phyloP scores from a whole-genome alignment of 1,284 basidiomycete genomes.

The Pseudozyma tsukubaensis region DNA sequence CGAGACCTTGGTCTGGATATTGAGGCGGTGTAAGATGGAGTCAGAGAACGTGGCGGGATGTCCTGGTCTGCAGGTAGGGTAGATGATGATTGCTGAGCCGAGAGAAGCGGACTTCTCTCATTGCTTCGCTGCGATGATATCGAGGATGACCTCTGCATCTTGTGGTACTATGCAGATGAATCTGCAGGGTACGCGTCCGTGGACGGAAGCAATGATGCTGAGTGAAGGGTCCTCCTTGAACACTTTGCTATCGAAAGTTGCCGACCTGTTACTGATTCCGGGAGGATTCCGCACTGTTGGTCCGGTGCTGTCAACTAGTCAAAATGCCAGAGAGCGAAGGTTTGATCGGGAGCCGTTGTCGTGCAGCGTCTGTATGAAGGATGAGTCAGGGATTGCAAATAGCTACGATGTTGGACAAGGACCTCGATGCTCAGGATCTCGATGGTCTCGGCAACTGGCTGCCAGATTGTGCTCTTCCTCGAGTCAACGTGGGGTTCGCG shows the following conservation, averaged over 20 bases:
- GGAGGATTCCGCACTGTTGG: too few species aligned
- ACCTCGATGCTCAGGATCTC: neutral
- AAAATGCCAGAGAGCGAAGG: too few species aligned
- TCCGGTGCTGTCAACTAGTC: too few species aligned
- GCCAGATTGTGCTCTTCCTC: neutral
- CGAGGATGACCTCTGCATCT: conserved; percentile 20
- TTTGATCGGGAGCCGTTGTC: too few species aligned
- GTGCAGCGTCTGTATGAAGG: neutral
- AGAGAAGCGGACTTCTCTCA: conserved; percentile 38
- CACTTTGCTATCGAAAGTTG: too few species aligned
- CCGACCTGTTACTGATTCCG: too few species aligned
- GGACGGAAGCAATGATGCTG: too few species aligned
- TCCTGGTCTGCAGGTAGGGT: conserved; percentile 10
- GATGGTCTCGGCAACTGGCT: conserved; percentile 13
- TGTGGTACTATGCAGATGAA: neutral
- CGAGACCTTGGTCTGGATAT: conserved; percentile 11
- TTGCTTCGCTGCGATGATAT: conserved; percentile 38
- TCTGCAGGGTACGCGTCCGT: too few species aligned
- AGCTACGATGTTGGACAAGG: neutral
- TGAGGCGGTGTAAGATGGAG: conserved; percentile 18
- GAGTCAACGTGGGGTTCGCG: neutral
- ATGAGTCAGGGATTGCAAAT: neutral
- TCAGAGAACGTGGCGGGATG: conserved; percentile 18
- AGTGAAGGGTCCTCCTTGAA: too few species aligned
- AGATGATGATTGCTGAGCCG: conserved; percentile 15